These are phyloP conservation scores for Peniophora sp. DNA, from an alignment of 1,284 basidiomycete genomes.

Conservation along the genomic window DNA sequence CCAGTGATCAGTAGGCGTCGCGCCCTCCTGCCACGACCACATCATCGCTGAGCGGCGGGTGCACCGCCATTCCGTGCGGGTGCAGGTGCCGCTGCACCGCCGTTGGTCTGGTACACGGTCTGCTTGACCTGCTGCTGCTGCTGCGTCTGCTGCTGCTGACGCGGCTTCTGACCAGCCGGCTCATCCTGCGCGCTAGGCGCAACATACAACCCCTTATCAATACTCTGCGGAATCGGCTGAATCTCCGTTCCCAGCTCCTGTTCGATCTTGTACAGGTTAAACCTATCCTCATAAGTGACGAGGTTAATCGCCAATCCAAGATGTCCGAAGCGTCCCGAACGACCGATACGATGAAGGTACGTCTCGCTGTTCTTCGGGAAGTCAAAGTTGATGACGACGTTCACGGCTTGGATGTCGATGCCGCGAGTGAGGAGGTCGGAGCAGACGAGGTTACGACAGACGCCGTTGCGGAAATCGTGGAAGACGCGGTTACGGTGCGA, in stretches of 20 bases:
- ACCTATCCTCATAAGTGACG: slow-evolving; percentile 94
- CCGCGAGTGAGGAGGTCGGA: slow-evolving; percentile 94
- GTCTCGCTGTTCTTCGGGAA: slow-evolving; percentile 99
- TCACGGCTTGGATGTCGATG: slow-evolving; percentile 99
- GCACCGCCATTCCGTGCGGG: slow-evolving; percentile 16
- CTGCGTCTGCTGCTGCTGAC: slow-evolving; percentile 19
- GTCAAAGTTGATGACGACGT: slow-evolving; percentile 99
- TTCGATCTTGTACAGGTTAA: slow-evolving; percentile 97
- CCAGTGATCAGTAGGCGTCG: not conserved
- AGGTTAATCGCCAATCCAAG: slow-evolving; percentile 96
- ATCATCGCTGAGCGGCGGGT: slow-evolving; percentile 24
- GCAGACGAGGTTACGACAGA: slow-evolving; percentile 97
- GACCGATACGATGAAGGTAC: slow-evolving; percentile 96
- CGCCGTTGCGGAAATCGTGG: slow-evolving; percentile 98
- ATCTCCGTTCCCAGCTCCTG: slow-evolving; percentile 98
- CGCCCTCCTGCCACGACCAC: slow-evolving; percentile 1
- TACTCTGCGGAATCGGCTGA: slow-evolving; percentile 86
- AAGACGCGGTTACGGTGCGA: slow-evolving; percentile 98
- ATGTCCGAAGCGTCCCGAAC: slow-evolving; percentile 96
- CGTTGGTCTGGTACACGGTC: slow-evolving; percentile 22
- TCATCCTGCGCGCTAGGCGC: slow-evolving; percentile 56
- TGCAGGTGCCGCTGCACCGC: slow-evolving; percentile 14
- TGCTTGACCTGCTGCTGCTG: slow-evolving; percentile 9
- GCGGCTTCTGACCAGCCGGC: slow-evolving; percentile 23
- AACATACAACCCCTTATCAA: slow-evolving; percentile 93